These are phyloP conservation scores for Plectranthus barbatus DNA, from an alignment of 257 asterid genomes.

Conservation along the genomic window DNA sequence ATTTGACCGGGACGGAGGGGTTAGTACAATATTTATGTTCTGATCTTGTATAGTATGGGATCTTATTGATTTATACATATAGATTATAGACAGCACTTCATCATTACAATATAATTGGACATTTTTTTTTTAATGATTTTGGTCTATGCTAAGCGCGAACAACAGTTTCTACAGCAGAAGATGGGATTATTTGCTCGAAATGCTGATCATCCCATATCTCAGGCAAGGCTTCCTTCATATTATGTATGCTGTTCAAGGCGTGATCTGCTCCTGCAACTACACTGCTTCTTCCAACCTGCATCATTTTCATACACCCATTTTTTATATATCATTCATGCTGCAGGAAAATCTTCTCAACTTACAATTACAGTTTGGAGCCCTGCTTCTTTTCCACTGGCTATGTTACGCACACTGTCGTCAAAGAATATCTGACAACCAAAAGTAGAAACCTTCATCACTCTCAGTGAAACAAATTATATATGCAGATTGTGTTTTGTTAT, in stretches of 20 bases:
- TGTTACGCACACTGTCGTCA: conserved; percentile 74
- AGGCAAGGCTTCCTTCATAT: conserved; percentile 74
- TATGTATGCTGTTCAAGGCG: conserved; percentile 78
- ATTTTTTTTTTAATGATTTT: conserved; percentile 11
- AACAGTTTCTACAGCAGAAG: conserved; percentile 48
- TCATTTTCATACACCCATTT: no score
- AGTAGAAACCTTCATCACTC: neutral
- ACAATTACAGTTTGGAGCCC: conserved; percentile 81
- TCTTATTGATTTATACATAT: conserved; percentile 23
- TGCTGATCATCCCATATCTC: conserved; percentile 74
- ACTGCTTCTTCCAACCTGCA: conserved; percentile 72
- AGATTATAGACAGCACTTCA: neutral
- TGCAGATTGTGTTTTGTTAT: neutral
- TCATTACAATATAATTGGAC: neutral
- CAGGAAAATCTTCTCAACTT: conserved; percentile 20
- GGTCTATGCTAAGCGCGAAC: conserved; percentile 46
- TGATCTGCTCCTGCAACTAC: conserved; percentile 74
- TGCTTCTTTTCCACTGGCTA: conserved; percentile 63
- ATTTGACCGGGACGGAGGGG: no score
- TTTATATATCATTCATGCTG: no score
- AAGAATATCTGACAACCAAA: conserved; percentile 54
- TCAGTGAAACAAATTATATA: neutral
- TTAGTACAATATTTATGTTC: no score
- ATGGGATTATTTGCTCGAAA: conserved; percentile 36
- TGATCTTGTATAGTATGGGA: neutral